Evolutionary conservation across 805 yeast genomes (phyloP).

Genomic region (Ogataea haglerorum): DNA sequence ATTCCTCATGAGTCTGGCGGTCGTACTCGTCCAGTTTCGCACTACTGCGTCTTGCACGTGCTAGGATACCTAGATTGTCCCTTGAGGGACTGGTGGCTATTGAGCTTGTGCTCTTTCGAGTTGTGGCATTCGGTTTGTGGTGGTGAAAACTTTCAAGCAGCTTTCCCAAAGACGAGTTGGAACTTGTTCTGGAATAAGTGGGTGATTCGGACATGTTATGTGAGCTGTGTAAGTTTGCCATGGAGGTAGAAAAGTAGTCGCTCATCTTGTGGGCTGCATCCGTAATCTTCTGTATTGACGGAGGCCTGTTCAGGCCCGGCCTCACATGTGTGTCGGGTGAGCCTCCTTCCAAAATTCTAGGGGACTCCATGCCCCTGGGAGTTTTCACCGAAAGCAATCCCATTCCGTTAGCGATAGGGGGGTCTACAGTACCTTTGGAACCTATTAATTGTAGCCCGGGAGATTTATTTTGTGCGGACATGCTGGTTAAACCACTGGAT

Average conservation of each 20-base stretch:
- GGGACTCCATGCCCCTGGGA: neutral
- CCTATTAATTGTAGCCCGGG: constrained; percentile 1
- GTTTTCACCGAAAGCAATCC: neutral
- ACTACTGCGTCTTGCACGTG: constrained; percentile 14
- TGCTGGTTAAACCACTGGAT: constrained; percentile 1
- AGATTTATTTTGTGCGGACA: constrained; percentile 5
- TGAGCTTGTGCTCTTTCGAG: constrained; percentile 14
- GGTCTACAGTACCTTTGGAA: neutral
- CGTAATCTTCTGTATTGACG: constrained; percentile 25
- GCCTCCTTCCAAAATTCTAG: neutral
- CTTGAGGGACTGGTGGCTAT: constrained; percentile 16
- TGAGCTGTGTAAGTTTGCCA: constrained; percentile 16
- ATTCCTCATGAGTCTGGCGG: constrained; percentile 2
- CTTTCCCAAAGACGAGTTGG: constrained; percentile 26
- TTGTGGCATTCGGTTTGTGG: constrained; percentile 9
- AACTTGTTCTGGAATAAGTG: constrained; percentile 22
- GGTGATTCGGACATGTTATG: constrained; percentile 9
- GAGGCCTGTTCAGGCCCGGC: constrained; percentile 5
- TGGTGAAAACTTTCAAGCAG: constrained; percentile 17
- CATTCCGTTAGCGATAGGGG: constrained; percentile 1
- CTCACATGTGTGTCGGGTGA: neutral
- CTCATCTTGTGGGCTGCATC: constrained; percentile 31
- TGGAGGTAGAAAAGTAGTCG: constrained; percentile 23
- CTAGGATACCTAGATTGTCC: constrained; percentile 14
- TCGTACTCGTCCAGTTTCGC: constrained; percentile 5